Evolutionary conservation across 352 stramenopile genomes (phyloP).

Genomic region (Pythium utonaiense): DNA sequence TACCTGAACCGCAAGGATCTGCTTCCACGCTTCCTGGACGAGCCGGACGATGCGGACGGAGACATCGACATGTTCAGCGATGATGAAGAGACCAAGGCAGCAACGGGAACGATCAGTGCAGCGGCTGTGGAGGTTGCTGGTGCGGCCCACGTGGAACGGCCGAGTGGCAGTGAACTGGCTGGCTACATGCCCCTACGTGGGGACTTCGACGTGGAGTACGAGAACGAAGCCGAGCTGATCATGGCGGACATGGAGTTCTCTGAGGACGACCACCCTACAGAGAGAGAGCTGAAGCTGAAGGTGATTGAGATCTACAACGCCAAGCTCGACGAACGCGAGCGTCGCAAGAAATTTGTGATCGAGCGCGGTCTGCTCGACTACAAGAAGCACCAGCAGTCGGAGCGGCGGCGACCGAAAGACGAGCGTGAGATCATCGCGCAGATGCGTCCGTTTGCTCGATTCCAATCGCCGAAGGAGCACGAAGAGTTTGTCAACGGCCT

Average conservation of each 20-base stretch:
- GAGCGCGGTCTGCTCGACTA: conserved; percentile 92
- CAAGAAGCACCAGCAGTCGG: conserved; percentile 90
- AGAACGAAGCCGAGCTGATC: conserved; percentile 96
- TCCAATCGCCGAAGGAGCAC: conserved; percentile 92
- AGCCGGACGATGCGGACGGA: conserved; percentile 33
- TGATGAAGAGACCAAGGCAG: conserved; percentile 22
- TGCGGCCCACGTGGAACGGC: conserved; percentile 25
- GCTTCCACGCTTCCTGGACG: conserved; percentile 60
- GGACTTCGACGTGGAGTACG: conserved; percentile 98
- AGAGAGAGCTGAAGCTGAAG: conserved; percentile 94
- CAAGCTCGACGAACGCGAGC: conserved; percentile 93
- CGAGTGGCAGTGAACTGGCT: conserved; percentile 55
- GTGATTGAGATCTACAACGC: conserved; percentile 97
- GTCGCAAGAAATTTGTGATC: conserved; percentile 90
- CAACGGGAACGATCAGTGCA: conserved; percentile 6
- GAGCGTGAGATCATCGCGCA: conserved; percentile 94
- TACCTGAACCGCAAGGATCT: conserved; percentile 68
- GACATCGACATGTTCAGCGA: conserved; percentile 17
- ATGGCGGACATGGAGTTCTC: conserved; percentile 95
- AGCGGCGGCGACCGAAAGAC: conserved; percentile 89
- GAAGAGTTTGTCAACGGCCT: conserved; percentile 91
- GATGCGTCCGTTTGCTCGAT: conserved; percentile 94
- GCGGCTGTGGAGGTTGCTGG: conserved; percentile 17
- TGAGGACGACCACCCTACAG: conserved; percentile 86
- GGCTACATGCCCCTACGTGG: conserved; percentile 96